Evolutionary conservation across 495 filamentous ascomycete genomes (phyloP), one percentile per base, ranked within the genome.

Genomic region (Hypomontagnella submonticulosa): DNA sequence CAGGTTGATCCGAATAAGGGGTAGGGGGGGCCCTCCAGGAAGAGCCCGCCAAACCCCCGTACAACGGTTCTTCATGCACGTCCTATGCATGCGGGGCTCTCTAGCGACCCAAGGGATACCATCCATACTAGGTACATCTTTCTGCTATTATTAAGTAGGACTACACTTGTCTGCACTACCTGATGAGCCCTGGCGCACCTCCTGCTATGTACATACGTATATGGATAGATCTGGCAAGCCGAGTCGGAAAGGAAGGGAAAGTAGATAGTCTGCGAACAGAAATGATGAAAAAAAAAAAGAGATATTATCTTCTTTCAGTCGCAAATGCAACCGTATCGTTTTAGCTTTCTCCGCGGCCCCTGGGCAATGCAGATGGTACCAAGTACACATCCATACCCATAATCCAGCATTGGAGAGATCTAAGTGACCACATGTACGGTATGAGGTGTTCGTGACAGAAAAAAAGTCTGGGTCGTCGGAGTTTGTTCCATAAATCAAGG

Each of bases 111-210:
- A 61, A 66, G 51, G 57, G 50, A 57, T 51, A 19, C 16, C 5
- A 27, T 41, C 19, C 16, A 15, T 13, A 40, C 30, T 6, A 6
- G n/a, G n/a, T 51, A 4, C 32, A 13, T 27, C 12, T 52, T 47
- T 27, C 23, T 43, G 18, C 49, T 61, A 61, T 66, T 66, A 61
- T 61, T 56, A 66, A 61, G 63, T 66, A 66, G 50, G 63, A 66
- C 50, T 66, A 32, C 47, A 27, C 23, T 27, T n/a, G 6, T 6
- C 23, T 27, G 23, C 23, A 27, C 23, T 27, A 27, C 23, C 23
- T 27, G 23, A 27, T 27, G 23, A 27, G 23, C 23, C 23, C 23
- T 27, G 23, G 23, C 23, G 2, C 23, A 27, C 23, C 23, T 27
- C 23, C 23, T 27, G 2, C 13, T 46, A 8, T 9, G 12, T 33